These are phyloP conservation scores for Penicillium nordicum DNA, from an alignment of 2,329 filamentous ascomycete species.

Conservation along the genomic window DNA sequence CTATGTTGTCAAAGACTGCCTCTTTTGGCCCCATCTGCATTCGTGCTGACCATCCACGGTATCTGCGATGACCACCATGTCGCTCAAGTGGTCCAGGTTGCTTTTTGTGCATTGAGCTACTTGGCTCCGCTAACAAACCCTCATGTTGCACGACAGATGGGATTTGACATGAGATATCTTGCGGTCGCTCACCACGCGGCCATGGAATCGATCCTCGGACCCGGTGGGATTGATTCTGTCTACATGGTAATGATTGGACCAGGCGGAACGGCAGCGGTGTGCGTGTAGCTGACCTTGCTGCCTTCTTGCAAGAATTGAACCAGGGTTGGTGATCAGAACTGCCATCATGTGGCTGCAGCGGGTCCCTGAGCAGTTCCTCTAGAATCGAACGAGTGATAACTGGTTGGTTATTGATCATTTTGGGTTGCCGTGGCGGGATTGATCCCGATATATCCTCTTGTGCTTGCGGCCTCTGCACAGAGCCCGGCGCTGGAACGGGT, in stretches of 20 bases:
- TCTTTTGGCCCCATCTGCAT: slow-evolving; percentile 33
- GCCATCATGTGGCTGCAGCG: background rate
- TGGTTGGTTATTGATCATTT: background rate
- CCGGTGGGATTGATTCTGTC: background rate
- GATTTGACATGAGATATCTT: background rate
- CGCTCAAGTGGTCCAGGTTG: background rate
- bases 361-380: slow-evolving; percentile 1
- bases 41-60: slow-evolving; percentile 37
- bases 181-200: background rate
- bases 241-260: background rate
- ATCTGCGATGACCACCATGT: slow-evolving; percentile 22
- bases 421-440: background rate
- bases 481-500: background rate
- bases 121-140: background rate
- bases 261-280: background rate
- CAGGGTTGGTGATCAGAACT: background rate
- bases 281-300: background rate
- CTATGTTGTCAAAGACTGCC: slow-evolving; percentile 12
- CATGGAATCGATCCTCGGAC: background rate
- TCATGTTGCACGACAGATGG: background rate
- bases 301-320: background rate
- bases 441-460: background rate
- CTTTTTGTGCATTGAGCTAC: background rate
- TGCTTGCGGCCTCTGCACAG: background rate
- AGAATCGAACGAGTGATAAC: slow-evolving; percentile 4